phyloP scores from a whole-genome alignment of 768 basidiomycete genomes.

The Pholiota conissans region DNA sequence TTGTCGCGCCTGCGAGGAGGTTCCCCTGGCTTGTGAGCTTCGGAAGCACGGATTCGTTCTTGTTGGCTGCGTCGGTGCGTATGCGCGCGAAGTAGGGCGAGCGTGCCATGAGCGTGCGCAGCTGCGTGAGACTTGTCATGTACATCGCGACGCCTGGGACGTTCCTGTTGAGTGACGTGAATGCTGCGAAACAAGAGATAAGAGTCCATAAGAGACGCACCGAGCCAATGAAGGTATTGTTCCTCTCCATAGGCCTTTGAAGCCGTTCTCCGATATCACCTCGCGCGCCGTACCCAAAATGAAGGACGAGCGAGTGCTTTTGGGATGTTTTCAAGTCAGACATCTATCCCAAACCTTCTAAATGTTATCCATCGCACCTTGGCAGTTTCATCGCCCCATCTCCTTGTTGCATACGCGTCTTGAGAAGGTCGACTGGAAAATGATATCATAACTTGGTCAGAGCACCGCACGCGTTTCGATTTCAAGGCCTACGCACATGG shows the following conservation, averaged over 20 bases:
- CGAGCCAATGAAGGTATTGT: conserved; percentile 78
- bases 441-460: neutral
- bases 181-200: neutral
- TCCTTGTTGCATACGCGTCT: conserved; percentile 89
- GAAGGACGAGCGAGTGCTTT: conserved; percentile 31
- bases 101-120: conserved; percentile 74
- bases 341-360: neutral
- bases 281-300: conserved; percentile 53
- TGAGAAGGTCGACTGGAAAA: conserved; percentile 81
- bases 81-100: conserved; percentile 64
- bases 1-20: conserved; percentile 80
- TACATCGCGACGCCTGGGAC: conserved; percentile 93
- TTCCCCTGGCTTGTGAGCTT: conserved; percentile 78
- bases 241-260: conserved; percentile 83
- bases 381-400: conserved; percentile 42
- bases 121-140: conserved; percentile 82
- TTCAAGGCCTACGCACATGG: conserved; percentile 52
- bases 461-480: neutral
- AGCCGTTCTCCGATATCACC: conserved; percentile 64
- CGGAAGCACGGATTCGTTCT: conserved; percentile 58
- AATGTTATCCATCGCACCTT: conserved; percentile 24
- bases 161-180: conserved; percentile 52
- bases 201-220: conserved; percentile 32
- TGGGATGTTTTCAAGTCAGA: neutral
- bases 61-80: conserved; percentile 22